Evolutionary conservation across 2,329 filamentous ascomycete genomes (phyloP).

Genomic region (Beauveria asiatica): DNA sequence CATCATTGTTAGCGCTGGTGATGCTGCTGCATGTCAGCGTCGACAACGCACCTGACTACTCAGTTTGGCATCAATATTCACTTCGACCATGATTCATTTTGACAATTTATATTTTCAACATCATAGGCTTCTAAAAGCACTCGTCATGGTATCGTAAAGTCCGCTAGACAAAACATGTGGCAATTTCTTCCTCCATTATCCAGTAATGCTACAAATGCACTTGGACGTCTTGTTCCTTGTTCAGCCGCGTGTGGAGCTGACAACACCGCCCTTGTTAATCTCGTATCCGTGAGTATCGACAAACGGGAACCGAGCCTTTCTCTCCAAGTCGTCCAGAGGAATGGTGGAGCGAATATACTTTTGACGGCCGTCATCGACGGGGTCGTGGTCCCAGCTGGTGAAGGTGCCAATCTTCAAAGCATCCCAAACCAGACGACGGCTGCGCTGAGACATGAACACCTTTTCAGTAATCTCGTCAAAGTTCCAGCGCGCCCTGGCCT

Average conservation of each 20-base stretch:
- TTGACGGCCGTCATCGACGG: slow-evolving; percentile 57
- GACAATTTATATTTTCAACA: not conserved
- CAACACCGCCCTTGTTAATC: slow-evolving; percentile 27
- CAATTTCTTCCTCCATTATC: not conserved
- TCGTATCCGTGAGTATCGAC: slow-evolving; percentile 49
- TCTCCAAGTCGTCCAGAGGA: slow-evolving; percentile 71
- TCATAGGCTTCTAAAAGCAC: not conserved
- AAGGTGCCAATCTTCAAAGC: slow-evolving; percentile 69
- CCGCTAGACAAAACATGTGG: not conserved
- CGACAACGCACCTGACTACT: too few species aligned
- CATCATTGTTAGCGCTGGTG: too few species aligned
- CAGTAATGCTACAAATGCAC: not conserved
- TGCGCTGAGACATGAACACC: slow-evolving; percentile 69
- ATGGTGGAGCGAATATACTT: slow-evolving; percentile 83
- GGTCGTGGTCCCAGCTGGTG: slow-evolving; percentile 80
- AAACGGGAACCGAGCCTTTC: slow-evolving; percentile 62
- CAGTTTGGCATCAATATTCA: too few species aligned
- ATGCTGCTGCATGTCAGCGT: too few species aligned
- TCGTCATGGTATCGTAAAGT: slow-evolving; percentile 7
- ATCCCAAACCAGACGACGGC: slow-evolving; percentile 68
- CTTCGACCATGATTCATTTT: too few species aligned
- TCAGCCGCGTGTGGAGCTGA: slow-evolving; percentile 27
- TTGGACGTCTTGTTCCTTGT: not conserved
- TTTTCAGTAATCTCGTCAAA: slow-evolving; percentile 67
- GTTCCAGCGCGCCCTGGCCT: slow-evolving; percentile 72